Evolutionary conservation across 2,329 filamentous ascomycete species (phyloP).

Genomic region (Chaetomium sp.): DNA sequence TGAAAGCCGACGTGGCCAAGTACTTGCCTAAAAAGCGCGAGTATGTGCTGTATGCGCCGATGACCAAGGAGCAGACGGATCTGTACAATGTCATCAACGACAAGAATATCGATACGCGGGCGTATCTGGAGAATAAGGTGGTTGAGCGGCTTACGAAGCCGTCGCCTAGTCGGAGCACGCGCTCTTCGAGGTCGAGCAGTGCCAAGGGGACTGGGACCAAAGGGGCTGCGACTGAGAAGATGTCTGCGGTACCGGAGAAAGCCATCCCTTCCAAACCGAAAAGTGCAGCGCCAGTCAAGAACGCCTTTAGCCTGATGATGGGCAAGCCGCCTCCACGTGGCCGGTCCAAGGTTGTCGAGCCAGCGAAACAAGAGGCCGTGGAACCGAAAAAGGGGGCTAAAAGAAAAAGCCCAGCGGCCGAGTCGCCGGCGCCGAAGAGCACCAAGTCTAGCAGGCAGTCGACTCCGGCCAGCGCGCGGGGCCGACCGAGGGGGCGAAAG

Average conservation of each 20-base stretch:
- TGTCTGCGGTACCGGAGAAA: no score
- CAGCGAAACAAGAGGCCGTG: slow-evolving; percentile 13
- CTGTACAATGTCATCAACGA: slow-evolving; percentile 65
- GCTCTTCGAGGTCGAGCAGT: slow-evolving; percentile 37
- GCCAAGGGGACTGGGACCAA: slow-evolving; percentile 4
- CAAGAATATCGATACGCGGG: slow-evolving; percentile 54
- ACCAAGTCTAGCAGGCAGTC: slow-evolving; percentile 67
- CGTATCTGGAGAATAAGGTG: slow-evolving; percentile 77
- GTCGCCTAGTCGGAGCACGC: slow-evolving; percentile 30
- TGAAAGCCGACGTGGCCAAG: slow-evolving; percentile 90
- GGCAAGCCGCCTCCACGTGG: slow-evolving; percentile 28
- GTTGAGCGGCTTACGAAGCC: slow-evolving; percentile 53
- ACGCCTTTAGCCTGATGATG: slow-evolving; percentile 53
- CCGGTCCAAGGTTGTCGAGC: slow-evolving; percentile 18
- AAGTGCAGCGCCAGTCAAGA: slow-evolving; percentile 26
- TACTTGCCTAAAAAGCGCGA: slow-evolving; percentile 94
- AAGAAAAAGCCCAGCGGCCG: slow-evolving; percentile 31
- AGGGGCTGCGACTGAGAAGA: no score
- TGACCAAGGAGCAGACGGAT: slow-evolving; percentile 86
- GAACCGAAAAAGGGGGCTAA: slow-evolving; percentile 29
- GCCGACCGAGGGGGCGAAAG: slow-evolving; percentile 43
- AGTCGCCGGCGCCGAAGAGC: slow-evolving; percentile 54
- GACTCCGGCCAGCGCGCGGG: slow-evolving; percentile 57
- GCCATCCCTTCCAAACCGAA: slow-evolving; percentile 24
- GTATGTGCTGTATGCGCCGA: slow-evolving; percentile 88